Conservation (phyloP, 164 flowering plant species). For the Tetrastigma voinierianum region DNA sequence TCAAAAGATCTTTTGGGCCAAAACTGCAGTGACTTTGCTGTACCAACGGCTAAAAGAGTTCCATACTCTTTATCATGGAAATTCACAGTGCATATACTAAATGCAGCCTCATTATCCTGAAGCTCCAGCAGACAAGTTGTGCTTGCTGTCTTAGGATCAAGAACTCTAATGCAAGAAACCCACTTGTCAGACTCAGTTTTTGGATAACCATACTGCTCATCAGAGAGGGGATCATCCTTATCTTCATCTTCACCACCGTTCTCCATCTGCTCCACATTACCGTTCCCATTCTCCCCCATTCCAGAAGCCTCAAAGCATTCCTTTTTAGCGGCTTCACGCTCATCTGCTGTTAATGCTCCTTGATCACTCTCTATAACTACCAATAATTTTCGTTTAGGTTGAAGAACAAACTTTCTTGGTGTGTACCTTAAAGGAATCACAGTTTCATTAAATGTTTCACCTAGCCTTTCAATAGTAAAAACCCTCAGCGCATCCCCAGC, state of each 20-base stretch:
- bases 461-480: constrained; percentile 88
- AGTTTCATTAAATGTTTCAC: constrained; percentile 96
- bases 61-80: constrained; percentile 98
- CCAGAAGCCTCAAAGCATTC: constrained; percentile 89
- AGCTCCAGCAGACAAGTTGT: constrained; percentile 95
- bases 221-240: constrained; percentile 80
- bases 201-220: constrained; percentile 99
- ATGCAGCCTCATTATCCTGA: constrained; percentile 98
- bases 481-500: constrained; percentile 94
- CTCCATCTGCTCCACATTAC: constrained; percentile 75
- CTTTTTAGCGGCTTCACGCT: constrained; percentile 91
- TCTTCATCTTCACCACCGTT: constrained; percentile 90
- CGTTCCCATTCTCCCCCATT: constrained; percentile 79
- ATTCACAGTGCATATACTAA: constrained; percentile 91
- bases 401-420: constrained; percentile 94
- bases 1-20: constrained; percentile 68
- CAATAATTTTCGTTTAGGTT: constrained; percentile 75
- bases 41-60: constrained; percentile 94
- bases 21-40: constrained; percentile 88
- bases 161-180: constrained; percentile 97
- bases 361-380: constrained; percentile 95
- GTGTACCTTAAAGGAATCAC: constrained; percentile 91
- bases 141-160: constrained; percentile 75
- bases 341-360: constrained; percentile 93
- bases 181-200: constrained; percentile 91